Evolutionary conservation across 2,329 filamentous ascomycete genomes (phyloP), one percentile per base, ranked within the genome.

Genomic region (Clarireedia sp.): DNA sequence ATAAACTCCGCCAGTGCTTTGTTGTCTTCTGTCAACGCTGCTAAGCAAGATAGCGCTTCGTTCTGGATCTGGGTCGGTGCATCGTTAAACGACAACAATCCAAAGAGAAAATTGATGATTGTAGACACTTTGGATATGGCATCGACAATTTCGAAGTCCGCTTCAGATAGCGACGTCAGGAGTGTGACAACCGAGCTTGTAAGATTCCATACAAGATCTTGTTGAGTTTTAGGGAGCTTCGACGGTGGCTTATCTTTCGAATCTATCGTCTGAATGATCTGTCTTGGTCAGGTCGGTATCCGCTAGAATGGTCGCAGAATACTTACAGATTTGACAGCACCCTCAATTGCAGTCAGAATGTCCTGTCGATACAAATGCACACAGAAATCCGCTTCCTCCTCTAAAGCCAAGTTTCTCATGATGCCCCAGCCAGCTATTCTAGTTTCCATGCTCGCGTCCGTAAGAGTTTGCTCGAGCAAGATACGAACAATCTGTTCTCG

Each of bases 371-470:
- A 86, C 56, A 87, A 68, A 62, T 87, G 82, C 19, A 87, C 72
- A 59, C 81, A 84, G 57, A 87, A 86, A 63, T 86, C 83, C 12
- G 78, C 73, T 62, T 85, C 83, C 67, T 87, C 84, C 64, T 85
- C 79, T 59, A 79, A 73, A 2, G 78, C 79, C 52, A 87, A 73
- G 43, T 81, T 76, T 60, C 78, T 76, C 51, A 87, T 71, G 60
- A 86, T 83, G 12, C 79, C 78, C 84, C 84, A 87, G n/a, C 82
- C 84, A 19, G 82, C 80, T 44, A 82, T 79, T 48, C 80, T 76
- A 62, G 81, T 82, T 69, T 86, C 82, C 51, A 85, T 72, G 56
- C 75, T 80, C 38, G 77, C 72, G 65, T 87, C 83, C 23, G 81
- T 82, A 55, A 87, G 70, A 29, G 81, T 85, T 72, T 86, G 80